Conservation (phyloP, 768 basidiomycete species). For the Lactarius deliciosus region DNA sequence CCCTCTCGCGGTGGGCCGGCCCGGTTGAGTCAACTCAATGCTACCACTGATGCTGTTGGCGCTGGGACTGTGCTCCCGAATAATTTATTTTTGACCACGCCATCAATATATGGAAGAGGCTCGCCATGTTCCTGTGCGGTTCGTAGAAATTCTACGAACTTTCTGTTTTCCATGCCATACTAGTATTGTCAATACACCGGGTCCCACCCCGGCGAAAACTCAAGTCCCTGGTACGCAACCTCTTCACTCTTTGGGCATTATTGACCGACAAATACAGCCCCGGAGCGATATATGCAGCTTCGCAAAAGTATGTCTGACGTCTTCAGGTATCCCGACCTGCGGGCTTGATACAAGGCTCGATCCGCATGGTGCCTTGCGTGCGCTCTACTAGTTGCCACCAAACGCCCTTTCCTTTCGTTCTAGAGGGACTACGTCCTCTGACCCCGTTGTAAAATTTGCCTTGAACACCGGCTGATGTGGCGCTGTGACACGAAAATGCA, state of each 20-base stretch:
- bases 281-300: slow-evolving; percentile 2
- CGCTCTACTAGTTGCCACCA: slow-evolving; percentile 6
- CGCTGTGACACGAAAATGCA: slow-evolving; percentile 16
- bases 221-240: background rate
- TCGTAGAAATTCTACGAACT: background rate
- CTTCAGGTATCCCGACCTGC: background rate
- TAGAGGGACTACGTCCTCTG: slow-evolving; percentile 1
- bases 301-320: background rate
- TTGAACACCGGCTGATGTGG: slow-evolving; percentile 22
- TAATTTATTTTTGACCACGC: background rate
- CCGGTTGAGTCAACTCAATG: background rate
- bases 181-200: background rate
- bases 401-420: slow-evolving; percentile 8
- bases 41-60: background rate
- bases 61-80: background rate
- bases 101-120: background rate
- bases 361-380: slow-evolving; percentile 6
- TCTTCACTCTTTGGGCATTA: slow-evolving; percentile 1
- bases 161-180: background rate
- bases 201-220: background rate
- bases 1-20: background rate
- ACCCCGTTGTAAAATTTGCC: slow-evolving; percentile 3
- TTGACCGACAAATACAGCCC: background rate
- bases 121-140: background rate
- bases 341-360: background rate